Evolutionary conservation across 2,329 filamentous ascomycete species (phyloP), one percentile per base, ranked within the genome.

Genomic region (Paecilomyces fulvus): DNA sequence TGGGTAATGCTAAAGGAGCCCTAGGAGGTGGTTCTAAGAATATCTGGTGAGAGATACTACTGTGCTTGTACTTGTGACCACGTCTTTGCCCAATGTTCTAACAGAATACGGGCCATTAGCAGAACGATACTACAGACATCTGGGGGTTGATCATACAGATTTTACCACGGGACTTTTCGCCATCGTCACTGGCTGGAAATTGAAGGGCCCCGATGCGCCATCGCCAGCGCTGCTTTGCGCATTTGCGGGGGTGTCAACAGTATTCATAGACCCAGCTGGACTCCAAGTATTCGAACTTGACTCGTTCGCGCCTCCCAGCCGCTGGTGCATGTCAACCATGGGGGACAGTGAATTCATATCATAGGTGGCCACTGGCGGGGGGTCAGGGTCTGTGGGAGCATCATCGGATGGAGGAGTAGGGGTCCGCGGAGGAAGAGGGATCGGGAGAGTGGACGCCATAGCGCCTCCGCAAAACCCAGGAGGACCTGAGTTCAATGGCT

Each of bases 11-110:
- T 23, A 96, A 83, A 3, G 94, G 92, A 0, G 92, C 88, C 54
- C 92, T 83, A 3, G 84, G 88, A 0, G 91, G 86, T 6, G 94
- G 94, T 70, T 96, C 91, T 64, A 95, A 89, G 73, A 97, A 96
- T 73, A 97, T 95, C 73, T 96, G 92, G 70, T 97, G 92, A 20
- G 90, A 95, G 56, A 99, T 88, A 70, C 90, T 95, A 71, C 89
- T 95, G 77, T 97, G 92, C 70, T 96, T 96, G 80, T 99, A 99
- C 71, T 94, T 91, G 77, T 99, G 94, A 60, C 94, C 94, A 59
- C 92, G 87, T 62, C 94, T 85, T 73, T 96, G 90, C 61, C 92
- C 92, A 61, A 96, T 84, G 64, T 90, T 92, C 87, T 95, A 71
- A 59, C 48, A 58, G 60, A 53, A 25, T 23, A 56, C 55, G 64